Conservation (phyloP, 2,329 filamentous ascomycete genomes). For the Trichoderma aggressivum region DNA sequence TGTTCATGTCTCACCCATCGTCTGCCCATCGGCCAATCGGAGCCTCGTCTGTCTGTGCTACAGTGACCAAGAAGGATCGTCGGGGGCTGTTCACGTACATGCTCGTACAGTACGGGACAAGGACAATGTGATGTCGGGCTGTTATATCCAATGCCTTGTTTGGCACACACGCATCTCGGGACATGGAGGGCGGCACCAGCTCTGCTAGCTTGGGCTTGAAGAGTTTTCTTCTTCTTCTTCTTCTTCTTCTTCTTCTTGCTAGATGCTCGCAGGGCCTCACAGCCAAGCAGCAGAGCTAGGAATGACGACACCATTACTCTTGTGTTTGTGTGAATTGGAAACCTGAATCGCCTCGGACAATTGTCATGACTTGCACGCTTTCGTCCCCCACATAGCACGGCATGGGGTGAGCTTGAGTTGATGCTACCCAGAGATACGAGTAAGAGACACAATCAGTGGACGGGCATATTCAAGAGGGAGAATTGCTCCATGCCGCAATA, state of each 20-base stretch:
- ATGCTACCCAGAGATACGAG: background rate
- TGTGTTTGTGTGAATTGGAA: background rate
- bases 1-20: background rate
- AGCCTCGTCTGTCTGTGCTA: background rate
- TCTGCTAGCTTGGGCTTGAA: background rate
- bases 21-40: background rate
- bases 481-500: background rate
- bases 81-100: background rate
- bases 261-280: background rate
- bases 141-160: background rate
- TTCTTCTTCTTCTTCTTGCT: background rate
- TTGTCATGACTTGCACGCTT: background rate
- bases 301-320: conserved; percentile 7
- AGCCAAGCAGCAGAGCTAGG: background rate
- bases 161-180: background rate
- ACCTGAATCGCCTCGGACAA: background rate
- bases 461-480: background rate
- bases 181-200: background rate
- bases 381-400: background rate
- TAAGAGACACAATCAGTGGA: background rate
- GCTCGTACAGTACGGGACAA: background rate
- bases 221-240: background rate
- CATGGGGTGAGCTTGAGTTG: background rate
- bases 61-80: conserved; percentile 1
- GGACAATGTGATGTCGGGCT: background rate